Evolutionary conservation across 768 basidiomycete species (phyloP).

Genomic region (Gelatoporia subvermispora): DNA sequence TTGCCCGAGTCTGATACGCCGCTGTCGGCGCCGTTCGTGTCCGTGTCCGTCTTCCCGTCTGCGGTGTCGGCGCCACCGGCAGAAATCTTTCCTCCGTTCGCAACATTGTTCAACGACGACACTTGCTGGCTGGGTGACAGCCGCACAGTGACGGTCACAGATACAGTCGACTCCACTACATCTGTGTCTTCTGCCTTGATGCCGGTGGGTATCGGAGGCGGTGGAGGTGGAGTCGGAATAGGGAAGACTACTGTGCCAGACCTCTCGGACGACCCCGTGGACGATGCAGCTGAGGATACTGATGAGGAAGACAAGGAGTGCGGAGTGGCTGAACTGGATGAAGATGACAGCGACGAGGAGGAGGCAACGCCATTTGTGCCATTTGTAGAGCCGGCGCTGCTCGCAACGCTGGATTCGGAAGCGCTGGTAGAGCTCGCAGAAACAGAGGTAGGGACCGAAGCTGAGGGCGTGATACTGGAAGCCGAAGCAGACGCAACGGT

Average conservation of each 20-base stretch:
- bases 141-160: conserved; percentile 13
- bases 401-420: neutral
- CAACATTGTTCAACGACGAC: neutral
- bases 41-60: conserved; percentile 1
- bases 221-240: neutral
- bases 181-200: neutral
- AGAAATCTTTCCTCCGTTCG: no score
- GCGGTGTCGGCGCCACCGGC: conserved; percentile 7
- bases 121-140: conserved; percentile 4
- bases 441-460: neutral
- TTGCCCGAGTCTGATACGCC: conserved; percentile 5
- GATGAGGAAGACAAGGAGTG: no score
- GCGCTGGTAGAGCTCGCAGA: neutral
- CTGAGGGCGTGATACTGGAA: neutral
- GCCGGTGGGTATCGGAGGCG: neutral
- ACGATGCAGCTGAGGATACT: no score
- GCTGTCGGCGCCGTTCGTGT: conserved; percentile 5
- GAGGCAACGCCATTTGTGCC: no score
- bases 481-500: conserved; percentile 1
- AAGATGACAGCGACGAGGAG: neutral
- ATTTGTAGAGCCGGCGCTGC: neutral
- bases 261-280: no score
- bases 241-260: neutral
- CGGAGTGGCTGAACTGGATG: neutral
- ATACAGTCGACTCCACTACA: conserved; percentile 1